A percentile compares a stretch with the other conserved stretches of the same genome.
These are phyloP conservation scores for Suillus brevipes DNA, from an alignment of 768 basidiomycete species.

Conservation along the genomic window DNA sequence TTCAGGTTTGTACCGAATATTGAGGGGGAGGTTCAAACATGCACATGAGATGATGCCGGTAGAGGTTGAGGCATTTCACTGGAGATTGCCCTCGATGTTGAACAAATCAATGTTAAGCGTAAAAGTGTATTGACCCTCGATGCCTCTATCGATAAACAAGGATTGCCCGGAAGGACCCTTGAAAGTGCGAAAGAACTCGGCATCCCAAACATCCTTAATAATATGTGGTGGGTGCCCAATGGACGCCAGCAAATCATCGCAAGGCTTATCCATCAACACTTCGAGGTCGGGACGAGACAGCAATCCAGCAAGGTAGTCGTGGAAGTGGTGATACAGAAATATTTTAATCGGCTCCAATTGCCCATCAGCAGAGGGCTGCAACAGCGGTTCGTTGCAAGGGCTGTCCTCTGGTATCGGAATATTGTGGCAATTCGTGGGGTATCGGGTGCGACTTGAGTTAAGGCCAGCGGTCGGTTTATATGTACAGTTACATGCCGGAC, in stretches of 20 bases:
- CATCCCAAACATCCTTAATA: slow-evolving; percentile 12
- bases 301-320: neutral
- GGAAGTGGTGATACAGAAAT: neutral
- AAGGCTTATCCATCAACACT: slow-evolving; percentile 12
- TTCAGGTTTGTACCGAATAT: slow-evolving; percentile 34
- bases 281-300: slow-evolving; percentile 8
- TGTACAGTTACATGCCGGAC: slow-evolving; percentile 14
- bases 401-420: neutral
- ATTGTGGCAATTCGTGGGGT: slow-evolving; percentile 12
- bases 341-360: neutral
- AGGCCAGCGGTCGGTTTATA: slow-evolving; percentile 7
- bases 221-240: neutral
- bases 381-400: neutral
- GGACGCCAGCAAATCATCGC: neutral
- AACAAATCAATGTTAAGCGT: slow-evolving; percentile 22
- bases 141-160: slow-evolving; percentile 13
- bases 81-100: slow-evolving; percentile 26
- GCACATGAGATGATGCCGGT: slow-evolving; percentile 17
- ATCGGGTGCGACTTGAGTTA: neutral
- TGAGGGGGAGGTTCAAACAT: slow-evolving; percentile 35
- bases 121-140: slow-evolving; percentile 33
- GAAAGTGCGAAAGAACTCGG: slow-evolving; percentile 30
- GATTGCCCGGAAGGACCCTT: slow-evolving; percentile 17
- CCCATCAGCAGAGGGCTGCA: neutral
- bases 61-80: slow-evolving; percentile 27